phyloP scores from a whole-genome alignment of 805 yeast species.

The Vanderwaltozyma verrucispora region DNA sequence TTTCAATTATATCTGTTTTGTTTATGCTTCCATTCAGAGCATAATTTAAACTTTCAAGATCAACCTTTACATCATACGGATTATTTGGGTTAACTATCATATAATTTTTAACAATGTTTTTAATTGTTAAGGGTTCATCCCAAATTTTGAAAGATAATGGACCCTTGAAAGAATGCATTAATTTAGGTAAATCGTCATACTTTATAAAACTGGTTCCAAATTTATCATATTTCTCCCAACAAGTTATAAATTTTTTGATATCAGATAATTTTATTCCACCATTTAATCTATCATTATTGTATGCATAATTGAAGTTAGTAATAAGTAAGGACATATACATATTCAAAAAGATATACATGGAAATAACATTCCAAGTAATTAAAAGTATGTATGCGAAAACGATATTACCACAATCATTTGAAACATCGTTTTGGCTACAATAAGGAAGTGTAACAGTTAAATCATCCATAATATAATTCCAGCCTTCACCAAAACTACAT shows the following conservation, averaged over 20 bases:
- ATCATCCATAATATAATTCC: constrained; percentile 3
- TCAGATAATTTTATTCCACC: not conserved
- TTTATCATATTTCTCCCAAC: not conserved
- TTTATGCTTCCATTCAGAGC: not conserved
- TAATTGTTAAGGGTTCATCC: not conserved
- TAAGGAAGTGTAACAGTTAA: not conserved
- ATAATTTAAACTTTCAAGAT: not conserved
- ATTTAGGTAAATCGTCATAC: not conserved
- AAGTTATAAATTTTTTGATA: not conserved
- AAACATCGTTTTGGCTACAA: not conserved
- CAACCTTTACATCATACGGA: not conserved
- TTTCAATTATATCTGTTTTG: not conserved
- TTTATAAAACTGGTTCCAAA: not conserved
- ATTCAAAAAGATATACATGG: constrained; percentile 2
- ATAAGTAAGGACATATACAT: not conserved
- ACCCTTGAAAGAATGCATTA: constrained; percentile 2
- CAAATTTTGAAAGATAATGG: not conserved
- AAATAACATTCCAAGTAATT: constrained; percentile 2
- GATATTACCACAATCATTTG: not conserved
- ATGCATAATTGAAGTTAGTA: not conserved
- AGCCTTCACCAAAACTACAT: constrained; percentile 2
- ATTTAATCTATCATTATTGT: not conserved
- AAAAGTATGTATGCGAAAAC: not conserved
- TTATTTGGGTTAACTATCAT: not conserved
- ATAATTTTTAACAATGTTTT: not conserved